Base-by-base conservation (phyloP, 23 red algal species). In the Gracilaria caudata region DNA sequence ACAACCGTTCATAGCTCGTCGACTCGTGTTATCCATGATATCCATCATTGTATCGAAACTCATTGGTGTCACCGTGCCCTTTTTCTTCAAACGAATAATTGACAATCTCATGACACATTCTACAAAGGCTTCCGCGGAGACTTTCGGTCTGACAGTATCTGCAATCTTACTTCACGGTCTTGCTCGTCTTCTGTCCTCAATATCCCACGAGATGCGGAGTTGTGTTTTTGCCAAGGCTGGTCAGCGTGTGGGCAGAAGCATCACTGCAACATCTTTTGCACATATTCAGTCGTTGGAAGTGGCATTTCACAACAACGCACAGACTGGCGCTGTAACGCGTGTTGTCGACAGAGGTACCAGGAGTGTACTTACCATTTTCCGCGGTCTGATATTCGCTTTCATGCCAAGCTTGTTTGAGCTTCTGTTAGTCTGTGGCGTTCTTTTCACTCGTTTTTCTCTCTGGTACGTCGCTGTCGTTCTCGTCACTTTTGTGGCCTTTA, bases 371-470 rank as follows among this genome's bases (percentile, higher is more conserved):
- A 94, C 89, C 23, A 87, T 99, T 45, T 95, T 95, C 81, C 92
- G 97, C 7, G 86, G 80, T n/a, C 39, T 94, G 9, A 68, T 96
- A 35, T 94, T 99, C 23, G 84, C 92, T 19, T 94, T 96, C 73
- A 39, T 95, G 77, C 93, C 97, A 0, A 92, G 89, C 66, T 28
- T 94, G 51, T 94, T 99, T 76, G 96, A 98, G 79, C 65, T 99
- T 37, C 20, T 90, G 20, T 81, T 95, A 11, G 97, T 99, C 24
- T 99, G 93, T 60, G 85, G 59, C 33, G 80, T 99, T 34, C 59
- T 99, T 47, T 54, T 87, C 0, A 30, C 49, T 17, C 65, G 89
- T n/a, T 92, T 97, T 41, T 91, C 83, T 29, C 34, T 79, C 53
- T 51, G 70, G 58, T 92, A 93, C 38, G 68, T 79, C 13, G 75